These are phyloP conservation scores for Cenchrus fungigraminus DNA, from an alignment of 176 grass and related monocot species.

Conservation along the genomic window DNA sequence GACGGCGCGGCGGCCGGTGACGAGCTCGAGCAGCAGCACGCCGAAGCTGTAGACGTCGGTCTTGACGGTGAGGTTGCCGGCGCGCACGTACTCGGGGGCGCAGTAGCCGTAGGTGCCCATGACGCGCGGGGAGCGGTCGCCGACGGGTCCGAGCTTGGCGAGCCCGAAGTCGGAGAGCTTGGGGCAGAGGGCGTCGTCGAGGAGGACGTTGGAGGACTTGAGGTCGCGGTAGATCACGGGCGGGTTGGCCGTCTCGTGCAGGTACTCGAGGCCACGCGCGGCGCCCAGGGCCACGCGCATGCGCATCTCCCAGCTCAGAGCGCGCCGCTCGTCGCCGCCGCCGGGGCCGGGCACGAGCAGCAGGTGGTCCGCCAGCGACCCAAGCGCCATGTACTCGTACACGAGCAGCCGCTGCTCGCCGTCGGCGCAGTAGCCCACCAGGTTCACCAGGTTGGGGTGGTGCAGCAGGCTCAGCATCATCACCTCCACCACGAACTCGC, in stretches of 20 bases:
- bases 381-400: conserved; percentile 41
- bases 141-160: conserved; percentile 74
- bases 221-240: conserved; percentile 43
- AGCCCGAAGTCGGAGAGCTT: conserved; percentile 90
- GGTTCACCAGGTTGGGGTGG: conserved; percentile 49
- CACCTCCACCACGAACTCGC: conserved; percentile 48
- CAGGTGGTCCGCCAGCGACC: conserved; percentile 37
- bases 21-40: conserved; percentile 40
- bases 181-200: conserved; percentile 20
- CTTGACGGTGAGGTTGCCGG: conserved; percentile 35
- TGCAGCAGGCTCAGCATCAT: conserved; percentile 45
- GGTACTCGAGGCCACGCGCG: conserved; percentile 31
- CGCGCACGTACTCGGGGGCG: conserved; percentile 51
- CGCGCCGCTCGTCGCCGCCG: not conserved
- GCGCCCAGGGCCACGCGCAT: conserved; percentile 31
- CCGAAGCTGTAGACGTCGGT: conserved; percentile 47
- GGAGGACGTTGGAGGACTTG: conserved; percentile 40
- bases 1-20: conserved; percentile 22
- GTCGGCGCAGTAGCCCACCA: conserved; percentile 47
- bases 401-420: conserved; percentile 35
- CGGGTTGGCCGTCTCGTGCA: conserved; percentile 30
- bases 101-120: conserved; percentile 57
- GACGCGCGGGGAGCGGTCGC: conserved; percentile 42
- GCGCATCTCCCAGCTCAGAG: conserved; percentile 25
- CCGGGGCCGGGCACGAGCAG: not conserved